phyloP scores from a whole-genome alignment of 2,329 filamentous ascomycete genomes.

The Alternaria gaisen region DNA sequence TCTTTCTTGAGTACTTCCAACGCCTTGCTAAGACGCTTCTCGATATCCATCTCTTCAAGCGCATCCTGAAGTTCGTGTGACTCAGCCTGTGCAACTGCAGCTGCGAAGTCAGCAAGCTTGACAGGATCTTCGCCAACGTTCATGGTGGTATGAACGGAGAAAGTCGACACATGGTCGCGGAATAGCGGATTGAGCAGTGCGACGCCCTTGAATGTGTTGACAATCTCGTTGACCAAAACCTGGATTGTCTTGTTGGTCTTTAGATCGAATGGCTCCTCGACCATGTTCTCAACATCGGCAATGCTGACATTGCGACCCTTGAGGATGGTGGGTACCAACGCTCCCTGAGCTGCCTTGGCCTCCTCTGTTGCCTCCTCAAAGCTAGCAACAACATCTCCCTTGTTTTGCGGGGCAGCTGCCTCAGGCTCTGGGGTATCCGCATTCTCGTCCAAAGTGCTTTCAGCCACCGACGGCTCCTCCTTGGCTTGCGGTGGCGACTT shows the following conservation, averaged over 20 bases:
- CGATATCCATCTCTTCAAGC: constrained; percentile 85
- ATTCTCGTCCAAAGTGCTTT: constrained; percentile 54
- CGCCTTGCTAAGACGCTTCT: constrained; percentile 90
- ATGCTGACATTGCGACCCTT: constrained; percentile 91
- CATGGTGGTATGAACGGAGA: constrained; percentile 79
- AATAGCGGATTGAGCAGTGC: constrained; percentile 93
- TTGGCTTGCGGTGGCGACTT: constrained; percentile 68
- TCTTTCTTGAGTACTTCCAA: constrained; percentile 95
- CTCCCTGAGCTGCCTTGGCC: constrained; percentile 58
- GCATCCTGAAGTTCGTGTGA: constrained; percentile 92
- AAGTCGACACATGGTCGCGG: constrained; percentile 95
- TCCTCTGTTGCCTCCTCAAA: constrained; percentile 85
- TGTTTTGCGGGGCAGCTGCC: constrained; percentile 57
- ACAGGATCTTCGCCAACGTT: constrained; percentile 95
- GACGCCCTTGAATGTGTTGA: constrained; percentile 98
- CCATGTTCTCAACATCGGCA: constrained; percentile 92
- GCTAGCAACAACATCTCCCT: constrained; percentile 91
- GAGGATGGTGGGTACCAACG: constrained; percentile 90
- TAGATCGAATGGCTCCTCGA: constrained; percentile 87
- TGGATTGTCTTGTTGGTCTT: constrained; percentile 89
- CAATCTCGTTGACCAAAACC: constrained; percentile 95
- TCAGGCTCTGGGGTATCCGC: constrained; percentile 56
- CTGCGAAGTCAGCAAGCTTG: constrained; percentile 95
- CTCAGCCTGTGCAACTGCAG: constrained; percentile 87
- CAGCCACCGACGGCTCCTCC: constrained; percentile 41